A percentile compares a stretch with the other conserved stretches of the same genome.
phyloP scores from a whole-genome alignment of 139 green algal genomes.

The Volvox reticuliferus region DNA sequence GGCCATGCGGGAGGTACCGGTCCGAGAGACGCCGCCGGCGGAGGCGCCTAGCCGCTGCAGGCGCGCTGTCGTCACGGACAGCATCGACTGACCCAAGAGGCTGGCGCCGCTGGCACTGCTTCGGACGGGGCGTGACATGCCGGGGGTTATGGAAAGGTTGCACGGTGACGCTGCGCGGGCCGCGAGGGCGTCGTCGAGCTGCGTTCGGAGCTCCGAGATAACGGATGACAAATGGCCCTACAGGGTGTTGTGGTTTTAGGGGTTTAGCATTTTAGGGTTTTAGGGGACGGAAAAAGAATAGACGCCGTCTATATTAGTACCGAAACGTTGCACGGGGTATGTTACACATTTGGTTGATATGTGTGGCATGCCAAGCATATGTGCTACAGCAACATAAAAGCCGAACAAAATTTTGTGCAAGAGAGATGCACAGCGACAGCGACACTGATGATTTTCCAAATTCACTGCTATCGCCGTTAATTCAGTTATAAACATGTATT shows the following conservation, averaged over 20 bases:
- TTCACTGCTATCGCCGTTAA: too few species aligned
- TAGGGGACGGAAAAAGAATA: too few species aligned
- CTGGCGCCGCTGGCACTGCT: constrained; percentile 10
- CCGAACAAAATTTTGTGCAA: too few species aligned
- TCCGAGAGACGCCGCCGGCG: background rate
- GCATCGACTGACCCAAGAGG: constrained; percentile 10
- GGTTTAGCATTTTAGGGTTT: too few species aligned
- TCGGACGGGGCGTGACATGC: background rate
- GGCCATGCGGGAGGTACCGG: background rate
- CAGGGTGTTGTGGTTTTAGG: background rate
- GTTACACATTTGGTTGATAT: too few species aligned
- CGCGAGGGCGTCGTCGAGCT: constrained; percentile 11
- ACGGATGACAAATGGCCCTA: constrained; percentile 9
- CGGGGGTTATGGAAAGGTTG: background rate
- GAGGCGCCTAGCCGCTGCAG: background rate
- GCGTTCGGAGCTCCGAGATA: background rate
- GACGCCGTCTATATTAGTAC: too few species aligned
- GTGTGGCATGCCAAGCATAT: too few species aligned
- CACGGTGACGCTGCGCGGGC: background rate
- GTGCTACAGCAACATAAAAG: too few species aligned
- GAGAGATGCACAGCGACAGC: too few species aligned
- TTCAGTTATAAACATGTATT: too few species aligned
- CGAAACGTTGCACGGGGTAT: too few species aligned
- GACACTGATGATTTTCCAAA: too few species aligned
- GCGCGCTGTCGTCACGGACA: background rate